Percentiles rank a stretch among this genome's conserved stretches.
phyloP scores from a whole-genome alignment of 2,329 filamentous ascomycete species.

The Spiromastix sp. region DNA sequence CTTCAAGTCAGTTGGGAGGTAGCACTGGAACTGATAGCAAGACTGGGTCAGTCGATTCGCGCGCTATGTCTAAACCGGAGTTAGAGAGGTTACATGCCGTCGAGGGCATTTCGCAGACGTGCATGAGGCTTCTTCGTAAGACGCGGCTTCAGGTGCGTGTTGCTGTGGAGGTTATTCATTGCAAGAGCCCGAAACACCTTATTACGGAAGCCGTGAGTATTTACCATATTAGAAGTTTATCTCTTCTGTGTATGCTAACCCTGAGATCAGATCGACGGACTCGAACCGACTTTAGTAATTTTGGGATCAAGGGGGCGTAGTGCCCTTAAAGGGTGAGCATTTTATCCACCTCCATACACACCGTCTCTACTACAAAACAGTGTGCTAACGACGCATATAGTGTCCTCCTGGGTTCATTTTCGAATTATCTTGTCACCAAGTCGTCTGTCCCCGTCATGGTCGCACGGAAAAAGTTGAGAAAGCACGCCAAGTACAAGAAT shows the following conservation, averaged over 20 bases:
- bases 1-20: conserved; percentile 17
- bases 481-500: conserved; percentile 72
- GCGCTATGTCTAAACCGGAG: conserved; percentile 53
- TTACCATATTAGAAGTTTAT: not conserved
- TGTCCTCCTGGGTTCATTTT: conserved; percentile 90
- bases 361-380: too few species aligned
- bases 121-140: conserved; percentile 78
- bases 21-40: conserved; percentile 29
- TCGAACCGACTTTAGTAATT: conserved; percentile 85
- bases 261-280: conserved; percentile 60
- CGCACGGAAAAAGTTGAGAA: conserved; percentile 76
- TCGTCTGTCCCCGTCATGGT: conserved; percentile 98
- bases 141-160: conserved; percentile 86
- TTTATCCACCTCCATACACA: conserved; percentile 2
- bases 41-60: conserved; percentile 35
- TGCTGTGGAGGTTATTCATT: conserved; percentile 93
- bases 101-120: conserved; percentile 72
- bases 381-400: too few species aligned
- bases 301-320: conserved; percentile 85
- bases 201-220: conserved; percentile 73
- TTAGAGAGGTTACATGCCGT: conserved; percentile 71
- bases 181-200: conserved; percentile 93
- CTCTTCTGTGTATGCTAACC: conserved; percentile 8
- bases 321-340: conserved; percentile 75
- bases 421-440: conserved; percentile 94